phyloP scores from a whole-genome alignment of 139 green algal species.

The Auxenochlorella pyrenoidosa region DNA sequence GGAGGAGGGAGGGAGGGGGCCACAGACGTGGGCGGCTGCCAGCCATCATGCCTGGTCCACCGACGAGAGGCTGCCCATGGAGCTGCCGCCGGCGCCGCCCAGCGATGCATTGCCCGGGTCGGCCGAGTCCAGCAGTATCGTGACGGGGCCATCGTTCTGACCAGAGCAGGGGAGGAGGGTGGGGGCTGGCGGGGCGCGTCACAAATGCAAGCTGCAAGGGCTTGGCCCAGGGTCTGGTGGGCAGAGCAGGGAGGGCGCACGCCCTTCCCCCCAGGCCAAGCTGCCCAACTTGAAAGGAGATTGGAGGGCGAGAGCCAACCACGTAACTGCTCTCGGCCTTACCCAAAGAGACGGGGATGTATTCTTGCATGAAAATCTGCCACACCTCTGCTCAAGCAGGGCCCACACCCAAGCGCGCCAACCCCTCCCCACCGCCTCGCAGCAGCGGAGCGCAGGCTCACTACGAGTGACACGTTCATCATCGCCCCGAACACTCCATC shows the following conservation, averaged over 20 bases:
- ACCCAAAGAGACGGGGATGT: too few relatives aligned
- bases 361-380: too few relatives aligned
- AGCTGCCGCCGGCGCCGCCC: not conserved
- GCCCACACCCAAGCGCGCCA: too few relatives aligned
- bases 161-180: not conserved
- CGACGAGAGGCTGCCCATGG: not conserved
- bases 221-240: too few relatives aligned
- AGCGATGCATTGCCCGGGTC: not conserved
- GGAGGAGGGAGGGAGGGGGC: too few relatives aligned
- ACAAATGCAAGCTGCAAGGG: too few relatives aligned
- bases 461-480: conserved; percentile 70
- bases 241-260: too few relatives aligned
- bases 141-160: conserved; percentile 68
- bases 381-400: too few relatives aligned
- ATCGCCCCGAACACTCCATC: conserved; percentile 79
- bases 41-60: not conserved
- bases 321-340: too few relatives aligned
- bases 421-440: not conserved
- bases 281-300: too few relatives aligned
- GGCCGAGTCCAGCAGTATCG: conserved; percentile 36
- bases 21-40: too few relatives aligned
- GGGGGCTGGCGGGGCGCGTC: not conserved
- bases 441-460: not conserved
- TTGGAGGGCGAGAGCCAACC: too few relatives aligned
- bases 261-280: not conserved